Percentiles rank a stretch among this genome's conserved stretches.
Conservation (phyloP, 2,329 filamentous ascomycete genomes). For the Apiospora marii region DNA sequence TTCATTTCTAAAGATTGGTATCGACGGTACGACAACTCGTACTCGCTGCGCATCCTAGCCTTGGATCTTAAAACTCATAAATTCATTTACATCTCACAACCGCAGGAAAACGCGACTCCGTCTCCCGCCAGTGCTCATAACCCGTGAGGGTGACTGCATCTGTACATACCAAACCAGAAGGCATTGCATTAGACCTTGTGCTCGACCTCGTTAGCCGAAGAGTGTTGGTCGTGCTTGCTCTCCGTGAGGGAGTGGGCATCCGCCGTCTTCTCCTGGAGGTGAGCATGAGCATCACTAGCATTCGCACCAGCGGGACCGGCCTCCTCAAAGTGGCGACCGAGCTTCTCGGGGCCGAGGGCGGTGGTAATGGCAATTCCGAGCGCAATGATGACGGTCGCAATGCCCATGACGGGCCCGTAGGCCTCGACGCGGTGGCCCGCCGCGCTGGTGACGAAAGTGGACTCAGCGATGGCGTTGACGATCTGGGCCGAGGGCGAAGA, state of each 20-base stretch:
- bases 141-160: not conserved
- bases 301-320: conserved; percentile 58
- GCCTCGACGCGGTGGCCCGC: conserved; percentile 68
- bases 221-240: conserved; percentile 9
- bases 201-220: not conserved
- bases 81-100: not conserved
- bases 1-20: not conserved
- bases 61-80: not conserved
- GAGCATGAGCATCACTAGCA: conserved; percentile 31
- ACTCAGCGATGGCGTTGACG: conserved; percentile 72
- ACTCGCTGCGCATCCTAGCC: not conserved
- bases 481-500: conserved; percentile 69
- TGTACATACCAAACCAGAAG: not conserved
- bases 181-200: not conserved
- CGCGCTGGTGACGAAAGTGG: conserved; percentile 59
- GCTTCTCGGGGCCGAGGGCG: conserved; percentile 76
- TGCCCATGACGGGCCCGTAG: conserved; percentile 78
- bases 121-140: not conserved
- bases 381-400: conserved; percentile 80
- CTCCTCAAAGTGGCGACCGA: conserved; percentile 73
- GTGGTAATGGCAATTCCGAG: conserved; percentile 72
- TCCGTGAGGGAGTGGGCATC: conserved; percentile 36
- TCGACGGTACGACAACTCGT: not conserved
- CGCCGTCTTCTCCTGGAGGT: conserved; percentile 39
- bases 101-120: not conserved